Evolutionary conservation across 129 eudicot genomes (phyloP), one percentile per base, ranked within the genome.

Genomic region (Chrysanthemum makinoi): DNA sequence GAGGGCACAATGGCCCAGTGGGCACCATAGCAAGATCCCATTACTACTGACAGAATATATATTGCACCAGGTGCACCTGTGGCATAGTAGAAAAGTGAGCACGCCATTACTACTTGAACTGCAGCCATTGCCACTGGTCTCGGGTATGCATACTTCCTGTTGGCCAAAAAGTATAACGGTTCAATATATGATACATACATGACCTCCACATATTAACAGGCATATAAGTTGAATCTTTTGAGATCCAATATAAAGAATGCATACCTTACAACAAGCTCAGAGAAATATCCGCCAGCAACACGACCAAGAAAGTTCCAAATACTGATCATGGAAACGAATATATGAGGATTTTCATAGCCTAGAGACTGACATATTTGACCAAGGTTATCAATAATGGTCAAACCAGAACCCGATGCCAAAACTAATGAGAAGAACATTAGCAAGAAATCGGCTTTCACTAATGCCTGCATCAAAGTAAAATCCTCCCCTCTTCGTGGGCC

Each of bases 1-100:
- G 96, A 90, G 14, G 96, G 96, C 54, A 89, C 88, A n/a, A 89
- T 80, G 6, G 96, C 96, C 96, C 96, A 89, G 46, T 89, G 96
- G 22, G 92, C 92, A 2, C 96, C 96, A 68, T 89, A 86, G 16
- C 92, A 82, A 0, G 86, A 86, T 8, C 96, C 92, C 75, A 84
- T 76, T 11, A 89, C 79, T 20, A 86, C 86, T 0, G 89, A 86
- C 10, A 89, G 87, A 9, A 86, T 70, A 56, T 89, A 89, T 13
- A 89, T 84, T 18, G 87, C 79, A 48, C 85, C 96, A 0, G 91
- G 87, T 81, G 79, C 82, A 8, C 87, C 83, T 73, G 86, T 50
- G 14, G 91, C 91, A 22, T 88, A 88, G 77, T 65, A 88, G 69
- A 84, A 79, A 65, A 88, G 85, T 10, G 85, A 86, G 26, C 70